phyloP scores from a whole-genome alignment of 106 monocot species.

The Dioscorea zingiberensis region DNA sequence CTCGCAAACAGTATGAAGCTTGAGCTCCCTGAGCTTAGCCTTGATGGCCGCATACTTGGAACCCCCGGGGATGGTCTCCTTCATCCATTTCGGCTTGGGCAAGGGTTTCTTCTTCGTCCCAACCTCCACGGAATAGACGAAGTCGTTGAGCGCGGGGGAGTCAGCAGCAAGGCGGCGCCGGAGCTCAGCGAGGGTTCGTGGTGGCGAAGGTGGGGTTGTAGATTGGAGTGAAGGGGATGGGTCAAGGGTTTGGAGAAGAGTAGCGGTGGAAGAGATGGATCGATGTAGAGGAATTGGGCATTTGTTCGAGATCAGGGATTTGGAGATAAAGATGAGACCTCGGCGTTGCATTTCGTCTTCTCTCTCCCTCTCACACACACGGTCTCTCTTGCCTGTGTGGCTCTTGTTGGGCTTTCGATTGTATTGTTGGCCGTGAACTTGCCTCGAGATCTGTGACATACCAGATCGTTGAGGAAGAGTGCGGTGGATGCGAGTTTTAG shows the following conservation, averaged over 20 bases:
- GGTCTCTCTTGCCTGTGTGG: too few species aligned
- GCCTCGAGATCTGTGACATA: too few species aligned
- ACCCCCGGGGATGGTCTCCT: slow-evolving; percentile 73
- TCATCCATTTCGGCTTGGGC: slow-evolving; percentile 96
- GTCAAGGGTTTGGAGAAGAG: too few species aligned
- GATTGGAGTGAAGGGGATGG: slow-evolving; percentile 2
- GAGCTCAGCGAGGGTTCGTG: slow-evolving; percentile 41
- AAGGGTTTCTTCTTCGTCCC: slow-evolving; percentile 87
- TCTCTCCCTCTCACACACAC: not conserved
- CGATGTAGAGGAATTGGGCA: slow-evolving; percentile 6
- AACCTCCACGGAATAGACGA: slow-evolving; percentile 86
- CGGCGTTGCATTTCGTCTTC: not conserved
- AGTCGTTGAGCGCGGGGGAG: slow-evolving; percentile 51
- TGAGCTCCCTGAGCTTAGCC: slow-evolving; percentile 77
- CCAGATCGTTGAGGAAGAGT: too few species aligned
- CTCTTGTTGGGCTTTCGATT: too few species aligned
- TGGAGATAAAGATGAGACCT: not conserved
- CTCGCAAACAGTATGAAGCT: slow-evolving; percentile 94
- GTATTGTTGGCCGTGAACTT: too few species aligned
- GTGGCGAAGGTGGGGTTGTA: slow-evolving; percentile 20
- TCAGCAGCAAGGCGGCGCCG: slow-evolving; percentile 53
- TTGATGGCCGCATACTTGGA: slow-evolving; percentile 85
- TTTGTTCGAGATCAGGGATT: not conserved
- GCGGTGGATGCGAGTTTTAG: too few species aligned
- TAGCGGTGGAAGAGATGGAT: slow-evolving; percentile 16